Conservation (phyloP, 495 filamentous ascomycete genomes). For the Staphylotrichum tortipilum region DNA sequence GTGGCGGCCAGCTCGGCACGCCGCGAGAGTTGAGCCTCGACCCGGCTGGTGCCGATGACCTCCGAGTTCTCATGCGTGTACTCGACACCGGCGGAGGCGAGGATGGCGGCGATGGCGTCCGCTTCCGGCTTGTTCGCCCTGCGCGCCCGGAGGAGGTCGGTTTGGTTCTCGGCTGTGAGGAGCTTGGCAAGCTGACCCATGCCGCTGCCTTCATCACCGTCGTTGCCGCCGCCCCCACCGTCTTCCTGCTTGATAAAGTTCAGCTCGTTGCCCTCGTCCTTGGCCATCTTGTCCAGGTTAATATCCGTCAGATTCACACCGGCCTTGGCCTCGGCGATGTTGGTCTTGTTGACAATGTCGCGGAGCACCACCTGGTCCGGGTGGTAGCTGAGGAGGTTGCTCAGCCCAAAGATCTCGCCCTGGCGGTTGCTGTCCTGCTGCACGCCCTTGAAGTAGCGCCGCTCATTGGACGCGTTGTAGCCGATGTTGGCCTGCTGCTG, state of each 20-base stretch:
- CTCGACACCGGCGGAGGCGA: slow-evolving; percentile 79
- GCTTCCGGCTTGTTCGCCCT: slow-evolving; percentile 36
- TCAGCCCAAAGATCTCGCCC: slow-evolving; percentile 89
- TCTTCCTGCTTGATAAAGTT: slow-evolving; percentile 36
- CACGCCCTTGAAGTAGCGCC: slow-evolving; percentile 92
- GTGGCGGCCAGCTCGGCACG: slow-evolving; percentile 60
- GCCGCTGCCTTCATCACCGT: slow-evolving; percentile 45
- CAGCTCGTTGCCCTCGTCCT: slow-evolving; percentile 39
- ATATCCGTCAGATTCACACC: slow-evolving; percentile 73
- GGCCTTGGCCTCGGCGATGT: slow-evolving; percentile 83
- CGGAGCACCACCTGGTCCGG: slow-evolving; percentile 70
- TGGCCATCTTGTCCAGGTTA: slow-evolving; percentile 54
- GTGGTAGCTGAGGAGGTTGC: slow-evolving; percentile 79
- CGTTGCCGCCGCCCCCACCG: too few species aligned
- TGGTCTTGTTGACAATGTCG: slow-evolving; percentile 96
- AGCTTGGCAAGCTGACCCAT: slow-evolving; percentile 70
- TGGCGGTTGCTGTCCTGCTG: slow-evolving; percentile 70
- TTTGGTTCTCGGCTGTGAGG: slow-evolving; percentile 48
- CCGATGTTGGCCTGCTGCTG: slow-evolving; percentile 98
- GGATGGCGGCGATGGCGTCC: slow-evolving; percentile 82
- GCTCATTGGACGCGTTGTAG: slow-evolving; percentile 85
- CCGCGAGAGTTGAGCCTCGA: slow-evolving; percentile 71
- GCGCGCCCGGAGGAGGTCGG: slow-evolving; percentile 20
- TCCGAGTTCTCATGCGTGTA: slow-evolving; percentile 97
- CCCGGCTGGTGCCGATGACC: slow-evolving; percentile 78